Conservation (phyloP, 2,329 filamentous ascomycete genomes). For the Fusarium algeriense region DNA sequence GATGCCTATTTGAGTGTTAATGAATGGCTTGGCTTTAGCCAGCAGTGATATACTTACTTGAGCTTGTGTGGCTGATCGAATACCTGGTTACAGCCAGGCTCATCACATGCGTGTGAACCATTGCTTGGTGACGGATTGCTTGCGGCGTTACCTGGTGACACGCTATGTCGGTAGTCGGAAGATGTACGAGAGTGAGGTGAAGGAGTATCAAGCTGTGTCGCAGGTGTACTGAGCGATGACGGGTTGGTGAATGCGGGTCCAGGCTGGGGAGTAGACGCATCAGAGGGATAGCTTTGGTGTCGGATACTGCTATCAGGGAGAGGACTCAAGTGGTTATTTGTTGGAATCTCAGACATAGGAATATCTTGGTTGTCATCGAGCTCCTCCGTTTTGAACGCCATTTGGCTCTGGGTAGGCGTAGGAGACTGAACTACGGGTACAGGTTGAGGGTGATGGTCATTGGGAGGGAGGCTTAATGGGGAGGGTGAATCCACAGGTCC, state of each 20-base stretch:
- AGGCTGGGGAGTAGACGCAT: slow-evolving; percentile 58
- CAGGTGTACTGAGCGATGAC: slow-evolving; percentile 60
- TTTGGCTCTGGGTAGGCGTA: slow-evolving; percentile 43
- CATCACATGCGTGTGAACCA: slow-evolving; percentile 52
- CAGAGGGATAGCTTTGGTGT: slow-evolving; percentile 54
- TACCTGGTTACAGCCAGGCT: slow-evolving; percentile 54
- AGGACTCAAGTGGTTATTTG: slow-evolving; percentile 44
- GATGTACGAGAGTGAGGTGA: slow-evolving; percentile 55
- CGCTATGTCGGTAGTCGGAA: slow-evolving; percentile 54
- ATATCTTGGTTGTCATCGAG: slow-evolving; percentile 39
- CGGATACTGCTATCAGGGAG: slow-evolving; percentile 43
- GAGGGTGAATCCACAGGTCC: slow-evolving; percentile 45
- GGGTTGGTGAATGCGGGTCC: slow-evolving; percentile 55
- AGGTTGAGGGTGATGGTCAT: slow-evolving; percentile 34
- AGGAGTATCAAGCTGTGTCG: slow-evolving; percentile 59
- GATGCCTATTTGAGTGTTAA: slow-evolving; percentile 59
- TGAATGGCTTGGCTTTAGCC: neutral
- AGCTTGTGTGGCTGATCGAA: slow-evolving; percentile 72
- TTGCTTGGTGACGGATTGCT: slow-evolving; percentile 48
- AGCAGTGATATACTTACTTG: slow-evolving; percentile 58
- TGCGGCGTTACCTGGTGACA: slow-evolving; percentile 50
- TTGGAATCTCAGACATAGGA: slow-evolving; percentile 44
- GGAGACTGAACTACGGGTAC: slow-evolving; percentile 47
- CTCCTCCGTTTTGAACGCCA: slow-evolving; percentile 37
- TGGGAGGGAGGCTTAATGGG: slow-evolving; percentile 42